Evolutionary conservation across 805 yeast species (phyloP), one percentile per base, ranked within the genome.

Genomic region (Zygotorulaspora sp.): DNA sequence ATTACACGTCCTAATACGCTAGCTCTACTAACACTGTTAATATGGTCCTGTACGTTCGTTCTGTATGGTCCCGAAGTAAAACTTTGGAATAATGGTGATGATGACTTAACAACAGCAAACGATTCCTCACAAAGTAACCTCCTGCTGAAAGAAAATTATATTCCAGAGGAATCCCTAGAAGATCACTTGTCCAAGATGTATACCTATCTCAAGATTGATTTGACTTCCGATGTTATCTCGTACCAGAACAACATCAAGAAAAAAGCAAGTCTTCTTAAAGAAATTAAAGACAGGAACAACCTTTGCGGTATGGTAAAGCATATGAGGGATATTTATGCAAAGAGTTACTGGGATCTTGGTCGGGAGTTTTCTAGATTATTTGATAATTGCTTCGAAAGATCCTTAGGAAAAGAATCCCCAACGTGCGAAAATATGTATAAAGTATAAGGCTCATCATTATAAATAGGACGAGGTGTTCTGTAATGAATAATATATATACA

Each of bases 291-390:
- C 39, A 70, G 67, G 49, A 68, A 77, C 41, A 63, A 74, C 35
- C 61, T 78, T 19, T 72, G 74, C 8, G 89, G 89, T 1, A 55
- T 83, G 32, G 53, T 80, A 44, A 63, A 62, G 33, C 48, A 71
- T 42, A 65, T 76, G 32, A 65, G 72, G 10, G 56, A 58, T n/a
- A 54, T 63, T 24, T 63, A 70, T 40, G 54, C 53, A 21, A 56
- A 54, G 13, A 66, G 74, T 35, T 67, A 70, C 35, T 80, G 80
- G 77, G 75, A 75, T 32, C 61, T 78, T 35, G 79, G 79, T 9
- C 62, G 63, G 32, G 87, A 80, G 50, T 68, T 75, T 44, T 69
- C 79, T 1, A 67, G 68, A 37, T 58, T 80, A 41, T 60, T 79
- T 31, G 57, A 63, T 35, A 75, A 77, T 48, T 78, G 83, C 56